These are phyloP conservation scores for Candida gorgasii DNA, from an alignment of 805 yeast species.

Conservation along the genomic window DNA sequence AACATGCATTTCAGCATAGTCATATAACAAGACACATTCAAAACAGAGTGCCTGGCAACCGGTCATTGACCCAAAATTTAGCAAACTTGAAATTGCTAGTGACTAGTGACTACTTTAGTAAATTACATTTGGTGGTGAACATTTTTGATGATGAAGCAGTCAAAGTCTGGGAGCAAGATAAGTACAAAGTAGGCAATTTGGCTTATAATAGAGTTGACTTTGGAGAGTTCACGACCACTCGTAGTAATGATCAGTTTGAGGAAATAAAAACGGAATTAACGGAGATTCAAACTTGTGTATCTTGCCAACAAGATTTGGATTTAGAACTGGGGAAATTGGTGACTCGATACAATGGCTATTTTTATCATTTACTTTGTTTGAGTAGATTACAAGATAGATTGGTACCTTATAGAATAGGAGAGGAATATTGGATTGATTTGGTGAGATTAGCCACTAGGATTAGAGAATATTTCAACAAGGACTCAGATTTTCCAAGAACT, in stretches of 20 bases:
- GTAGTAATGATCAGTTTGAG: slow-evolving; percentile 13
- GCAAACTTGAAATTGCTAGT: slow-evolving; percentile 50
- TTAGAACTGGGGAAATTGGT: not conserved
- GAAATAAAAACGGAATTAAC: slow-evolving; percentile 10
- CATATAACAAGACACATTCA: slow-evolving; percentile 62
- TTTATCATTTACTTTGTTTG: slow-evolving; percentile 41
- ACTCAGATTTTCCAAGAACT: too few species aligned
- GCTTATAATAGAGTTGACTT: not conserved
- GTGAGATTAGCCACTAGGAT: slow-evolving; percentile 23
- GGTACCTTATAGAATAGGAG: slow-evolving; percentile 16
- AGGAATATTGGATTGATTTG: slow-evolving; percentile 21
- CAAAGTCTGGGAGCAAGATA: slow-evolving; percentile 37
- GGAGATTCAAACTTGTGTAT: slow-evolving; percentile 27
- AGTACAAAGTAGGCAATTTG: slow-evolving; percentile 17
- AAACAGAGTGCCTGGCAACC: slow-evolving; percentile 38
- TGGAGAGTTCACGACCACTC: not conserved
- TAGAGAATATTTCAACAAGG: slow-evolving; percentile 18
- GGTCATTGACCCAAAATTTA: slow-evolving; percentile 46
- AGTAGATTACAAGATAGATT: slow-evolving; percentile 16
- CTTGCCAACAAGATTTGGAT: slow-evolving; percentile 25
- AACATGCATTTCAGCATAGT: slow-evolving; percentile 82
- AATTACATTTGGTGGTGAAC: slow-evolving; percentile 47
- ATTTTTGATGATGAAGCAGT: slow-evolving; percentile 39
- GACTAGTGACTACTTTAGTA: slow-evolving; percentile 41
- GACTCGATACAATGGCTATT: slow-evolving; percentile 11